Percentiles rank a stretch among this genome's conserved stretches.
phyloP scores from a whole-genome alignment of 148 eudicot genomes.

The Fagopyrum esculentum region DNA sequence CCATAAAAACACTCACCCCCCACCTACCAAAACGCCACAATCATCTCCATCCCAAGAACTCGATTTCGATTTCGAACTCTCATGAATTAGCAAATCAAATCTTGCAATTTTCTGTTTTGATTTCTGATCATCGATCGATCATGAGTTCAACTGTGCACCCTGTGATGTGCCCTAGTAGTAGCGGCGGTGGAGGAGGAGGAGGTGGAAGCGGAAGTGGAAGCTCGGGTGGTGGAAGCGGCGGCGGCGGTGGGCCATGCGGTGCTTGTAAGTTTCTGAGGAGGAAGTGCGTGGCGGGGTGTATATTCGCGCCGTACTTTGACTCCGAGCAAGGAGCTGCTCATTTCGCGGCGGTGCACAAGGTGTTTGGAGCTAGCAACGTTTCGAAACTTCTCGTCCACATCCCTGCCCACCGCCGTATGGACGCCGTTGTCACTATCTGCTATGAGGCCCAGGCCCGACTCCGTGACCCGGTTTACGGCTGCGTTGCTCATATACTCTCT shows the following conservation, averaged over 20 bases:
- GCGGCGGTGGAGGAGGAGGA: conserved; percentile 5
- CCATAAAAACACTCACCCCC: neutral
- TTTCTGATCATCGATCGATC: neutral
- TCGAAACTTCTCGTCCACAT: conserved; percentile 40
- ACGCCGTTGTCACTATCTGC: conserved; percentile 87
- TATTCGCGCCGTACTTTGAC: conserved; percentile 50
- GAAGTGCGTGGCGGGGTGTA: conserved; percentile 42
- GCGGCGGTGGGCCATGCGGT: conserved; percentile 28
- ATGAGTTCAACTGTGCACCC: neutral
- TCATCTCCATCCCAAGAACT: neutral
- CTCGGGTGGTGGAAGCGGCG: conserved; percentile 20
- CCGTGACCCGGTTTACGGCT: conserved; percentile 80
- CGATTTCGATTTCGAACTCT: neutral
- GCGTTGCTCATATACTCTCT: no score
- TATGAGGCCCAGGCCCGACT: conserved; percentile 93
- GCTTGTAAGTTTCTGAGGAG: conserved; percentile 58
- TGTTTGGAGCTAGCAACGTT: conserved; percentile 56
- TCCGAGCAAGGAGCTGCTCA: conserved; percentile 49
- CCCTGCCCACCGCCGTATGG: conserved; percentile 61
- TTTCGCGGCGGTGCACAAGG: conserved; percentile 55
- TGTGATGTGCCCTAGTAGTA: neutral
- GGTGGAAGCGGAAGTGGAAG: conserved; percentile 29
- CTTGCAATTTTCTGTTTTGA: neutral
- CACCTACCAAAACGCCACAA: neutral
- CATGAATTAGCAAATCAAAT: neutral